Evolutionary conservation across 78 protist genomes (phyloP), one percentile per base, ranked within the genome.

Genomic region (Isochrysis galbana): DNA sequence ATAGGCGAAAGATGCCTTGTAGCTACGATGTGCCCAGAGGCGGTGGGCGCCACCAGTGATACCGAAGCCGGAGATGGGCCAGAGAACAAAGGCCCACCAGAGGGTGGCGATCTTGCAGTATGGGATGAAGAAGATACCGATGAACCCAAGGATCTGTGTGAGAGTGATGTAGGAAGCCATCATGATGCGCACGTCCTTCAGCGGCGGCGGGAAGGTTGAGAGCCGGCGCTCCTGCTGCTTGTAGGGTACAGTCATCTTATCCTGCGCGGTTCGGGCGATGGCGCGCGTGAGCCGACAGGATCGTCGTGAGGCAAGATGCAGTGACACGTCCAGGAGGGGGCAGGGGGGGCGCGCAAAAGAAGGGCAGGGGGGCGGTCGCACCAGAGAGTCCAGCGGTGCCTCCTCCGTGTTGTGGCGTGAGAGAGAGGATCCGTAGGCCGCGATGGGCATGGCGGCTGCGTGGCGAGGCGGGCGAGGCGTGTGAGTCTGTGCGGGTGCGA

Each of bases 41-140:
- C 94, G 90, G 91, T 92, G 94, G 45, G 80, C 90, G 46, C 94
- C 94, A n/a, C 88, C 94, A 3, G 94, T 92, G 86, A 92, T 92
- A 17, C 94, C 94, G 39, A 92, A 77, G 32, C 90, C 93, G 0
- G 80, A 21, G 89, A 77, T 89, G 39, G 82, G 91, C 91, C 91
- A 89, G 26, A 89, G 91, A 5, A 67, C 0, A 48, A 67, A 61
- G 14, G 82, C 11, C 91, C 91, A 77, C 26, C 17, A 29, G 21
- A 70, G 34, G 36, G 80, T 70, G 17, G 80, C 80, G n/a, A 34
- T 23, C 61, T 51, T 51, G 82, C 44, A n/a, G 82, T 10, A 2
- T 14, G 82, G 69, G 29, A 70, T 36, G 92, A 1, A 69, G 32
- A 26, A 2, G 22, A 90, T 10, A n/a, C 92, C 92, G 25, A 17